phyloP scores from a whole-genome alignment of 371 early-diverging fungal genomes.

The Mortierella sp. region DNA sequence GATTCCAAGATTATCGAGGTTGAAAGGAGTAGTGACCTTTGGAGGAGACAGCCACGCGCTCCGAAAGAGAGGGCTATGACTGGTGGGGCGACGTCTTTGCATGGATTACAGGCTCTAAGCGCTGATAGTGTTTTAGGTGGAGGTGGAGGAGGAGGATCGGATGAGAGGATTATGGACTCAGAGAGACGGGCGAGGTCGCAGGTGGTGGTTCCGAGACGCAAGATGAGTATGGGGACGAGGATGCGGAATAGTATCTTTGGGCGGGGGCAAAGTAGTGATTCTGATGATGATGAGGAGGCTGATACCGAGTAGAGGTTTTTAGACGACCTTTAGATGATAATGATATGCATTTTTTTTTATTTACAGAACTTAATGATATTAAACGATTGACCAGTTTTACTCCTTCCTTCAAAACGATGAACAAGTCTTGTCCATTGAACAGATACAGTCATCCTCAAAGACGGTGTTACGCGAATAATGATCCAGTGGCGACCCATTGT shows the following conservation, averaged over 20 bases:
- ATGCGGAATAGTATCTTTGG: conserved; percentile 36
- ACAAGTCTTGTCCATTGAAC: too few species aligned
- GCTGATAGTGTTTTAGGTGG: background rate
- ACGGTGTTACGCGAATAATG: too few species aligned
- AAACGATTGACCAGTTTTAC: background rate
- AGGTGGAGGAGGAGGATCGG: background rate
- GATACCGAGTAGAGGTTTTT: conserved; percentile 17
- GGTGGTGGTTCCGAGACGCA: conserved; percentile 7
- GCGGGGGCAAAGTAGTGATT: background rate
- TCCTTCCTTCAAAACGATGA: too few species aligned
- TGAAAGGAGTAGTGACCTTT: background rate
- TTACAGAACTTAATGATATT: background rate
- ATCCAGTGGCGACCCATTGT: background rate
- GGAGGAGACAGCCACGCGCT: background rate
- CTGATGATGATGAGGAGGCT: conserved; percentile 30
- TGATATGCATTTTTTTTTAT: background rate
- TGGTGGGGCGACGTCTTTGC: conserved; percentile 8
- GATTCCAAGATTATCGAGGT: conserved; percentile 48
- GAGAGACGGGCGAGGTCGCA: conserved; percentile 19
- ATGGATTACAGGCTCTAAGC: conserved; percentile 20
- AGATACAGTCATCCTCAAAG: too few species aligned
- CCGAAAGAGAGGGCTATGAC: background rate
- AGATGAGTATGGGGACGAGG: conserved; percentile 25
- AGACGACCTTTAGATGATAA: background rate
- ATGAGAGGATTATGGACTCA: background rate